Conservation (phyloP, 306 rosid genomes). For the Begonia masoniana region DNA sequence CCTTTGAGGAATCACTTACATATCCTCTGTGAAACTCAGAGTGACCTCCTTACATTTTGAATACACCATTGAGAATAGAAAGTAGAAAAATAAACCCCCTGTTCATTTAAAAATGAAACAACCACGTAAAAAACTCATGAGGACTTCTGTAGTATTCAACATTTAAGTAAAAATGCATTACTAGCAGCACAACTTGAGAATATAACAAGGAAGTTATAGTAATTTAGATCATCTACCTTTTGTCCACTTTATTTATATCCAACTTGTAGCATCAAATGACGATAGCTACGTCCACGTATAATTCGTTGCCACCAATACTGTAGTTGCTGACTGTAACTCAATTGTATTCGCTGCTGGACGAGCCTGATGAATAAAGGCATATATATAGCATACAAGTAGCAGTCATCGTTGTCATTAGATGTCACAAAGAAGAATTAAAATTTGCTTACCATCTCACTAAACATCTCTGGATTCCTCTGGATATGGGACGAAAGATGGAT, state of each 20-base stretch:
- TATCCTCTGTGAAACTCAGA: too few species aligned
- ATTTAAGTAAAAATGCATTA: too few species aligned
- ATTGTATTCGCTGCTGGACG: conserved; percentile 68
- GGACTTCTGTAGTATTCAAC: too few species aligned
- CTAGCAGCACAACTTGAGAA: neutral
- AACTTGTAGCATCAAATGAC: conserved; percentile 73
- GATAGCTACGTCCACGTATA: conserved; percentile 85
- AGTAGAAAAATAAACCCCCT: too few species aligned
- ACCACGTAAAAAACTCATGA: too few species aligned
- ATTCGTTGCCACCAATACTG: conserved; percentile 62
- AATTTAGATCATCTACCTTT: conserved; percentile 22
- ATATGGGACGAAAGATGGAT: conserved; percentile 74
- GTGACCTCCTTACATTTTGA: too few species aligned
- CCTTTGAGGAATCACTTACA: too few species aligned
- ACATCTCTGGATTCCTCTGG: conserved; percentile 84
- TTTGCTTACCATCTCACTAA: conserved; percentile 78
- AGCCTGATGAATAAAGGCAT: conserved; percentile 38
- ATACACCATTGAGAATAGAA: too few species aligned
- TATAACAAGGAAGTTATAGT: neutral
- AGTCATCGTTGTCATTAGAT: neutral
- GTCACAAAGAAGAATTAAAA: conserved; percentile 4
- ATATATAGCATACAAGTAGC: neutral
- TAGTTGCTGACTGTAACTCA: conserved; percentile 26
- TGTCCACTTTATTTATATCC: conserved; percentile 49
- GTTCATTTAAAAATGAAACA: too few species aligned